Evolutionary conservation across 805 yeast genomes (phyloP).

Genomic region (Teunomyces atbi): DNA sequence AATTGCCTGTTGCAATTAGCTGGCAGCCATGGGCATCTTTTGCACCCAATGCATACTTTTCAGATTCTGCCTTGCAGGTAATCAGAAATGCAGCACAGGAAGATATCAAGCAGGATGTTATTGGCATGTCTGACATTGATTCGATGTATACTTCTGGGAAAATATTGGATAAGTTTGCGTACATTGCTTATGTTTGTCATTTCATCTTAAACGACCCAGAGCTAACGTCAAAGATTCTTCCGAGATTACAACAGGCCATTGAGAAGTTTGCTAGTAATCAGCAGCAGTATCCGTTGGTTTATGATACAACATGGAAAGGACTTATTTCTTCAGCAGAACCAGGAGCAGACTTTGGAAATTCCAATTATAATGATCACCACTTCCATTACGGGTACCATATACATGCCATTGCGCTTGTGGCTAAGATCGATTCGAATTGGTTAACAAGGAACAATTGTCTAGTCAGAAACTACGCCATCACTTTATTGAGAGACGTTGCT

Average conservation of each 20-base stretch:
- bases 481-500: slow-evolving; percentile 65
- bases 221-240: slow-evolving; percentile 52
- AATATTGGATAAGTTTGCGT: slow-evolving; percentile 84
- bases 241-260: slow-evolving; percentile 64
- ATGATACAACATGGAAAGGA: slow-evolving; percentile 80
- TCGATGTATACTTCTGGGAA: slow-evolving; percentile 94
- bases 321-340: slow-evolving; percentile 66
- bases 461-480: slow-evolving; percentile 50
- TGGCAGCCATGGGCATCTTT: slow-evolving; percentile 61
- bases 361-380: slow-evolving; percentile 73
- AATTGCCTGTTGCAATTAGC: slow-evolving; percentile 40
- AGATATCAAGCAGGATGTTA: slow-evolving; percentile 57
- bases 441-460: slow-evolving; percentile 26
- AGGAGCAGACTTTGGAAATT: slow-evolving; percentile 68
- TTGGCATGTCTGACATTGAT: slow-evolving; percentile 60
- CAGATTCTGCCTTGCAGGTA: slow-evolving; percentile 26
- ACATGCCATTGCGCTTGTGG: slow-evolving; percentile 66
- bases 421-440: slow-evolving; percentile 50
- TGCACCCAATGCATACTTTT: slow-evolving; percentile 21
- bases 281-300: slow-evolving; percentile 71
- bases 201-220: slow-evolving; percentile 57
- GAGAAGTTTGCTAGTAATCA: slow-evolving; percentile 64
- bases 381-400: slow-evolving; percentile 76
- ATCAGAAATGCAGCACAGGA: slow-evolving; percentile 49
- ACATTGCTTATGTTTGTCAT: slow-evolving; percentile 71